Evolutionary conservation across 495 filamentous ascomycete genomes (phyloP), one percentile per base, ranked within the genome.

Genomic region (Aspergillus leporis): DNA sequence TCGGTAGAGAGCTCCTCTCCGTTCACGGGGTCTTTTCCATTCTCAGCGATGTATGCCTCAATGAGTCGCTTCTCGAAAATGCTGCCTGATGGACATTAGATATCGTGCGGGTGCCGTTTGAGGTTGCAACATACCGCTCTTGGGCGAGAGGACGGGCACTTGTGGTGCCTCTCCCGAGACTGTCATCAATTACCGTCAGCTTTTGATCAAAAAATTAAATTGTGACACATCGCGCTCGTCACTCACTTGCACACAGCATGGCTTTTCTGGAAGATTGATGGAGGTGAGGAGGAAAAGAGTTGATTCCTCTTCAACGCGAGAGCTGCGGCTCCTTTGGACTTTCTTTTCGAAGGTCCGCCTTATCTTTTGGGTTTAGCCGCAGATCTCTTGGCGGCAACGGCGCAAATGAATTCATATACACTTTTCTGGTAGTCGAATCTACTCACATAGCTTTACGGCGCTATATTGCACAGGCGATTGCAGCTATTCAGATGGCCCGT

Each of bases 121-220:
- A 56, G 16, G 45, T 57, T 53, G 53, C 53, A 64, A 81, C 86
- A 57, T 84, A 91, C 92, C 93, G 70, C 90, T 93, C 81, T 96
- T 96, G 68, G 87, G 83, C 68, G 95, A 98, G 65, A 91, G 90
- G 59, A 98, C 95, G 53, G 94, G 95, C 75, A 89, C 86, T 76
- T 96, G 89, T 51, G 94, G 95, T 74, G 92, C 88, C 85, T 98
- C 95, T 76, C 94, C 94, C 47, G 94, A 99, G 70, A 99, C 93
- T 97, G 67, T 50, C 58, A 46, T 40, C 36, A 52, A 56, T 66
- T 53, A 55, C 62, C 38, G 55, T 74, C 53, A 76, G 67, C 59
- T 55, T 19, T 57, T 18, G 34, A 45, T 41, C 13, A 36, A 36
- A 41, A 41, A 41, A 41, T 41, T 41, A 41, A 41, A 3, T 16